phyloP scores from a whole-genome alignment of 2,329 filamentous ascomycete genomes.

The Rosellinia necatrix region DNA sequence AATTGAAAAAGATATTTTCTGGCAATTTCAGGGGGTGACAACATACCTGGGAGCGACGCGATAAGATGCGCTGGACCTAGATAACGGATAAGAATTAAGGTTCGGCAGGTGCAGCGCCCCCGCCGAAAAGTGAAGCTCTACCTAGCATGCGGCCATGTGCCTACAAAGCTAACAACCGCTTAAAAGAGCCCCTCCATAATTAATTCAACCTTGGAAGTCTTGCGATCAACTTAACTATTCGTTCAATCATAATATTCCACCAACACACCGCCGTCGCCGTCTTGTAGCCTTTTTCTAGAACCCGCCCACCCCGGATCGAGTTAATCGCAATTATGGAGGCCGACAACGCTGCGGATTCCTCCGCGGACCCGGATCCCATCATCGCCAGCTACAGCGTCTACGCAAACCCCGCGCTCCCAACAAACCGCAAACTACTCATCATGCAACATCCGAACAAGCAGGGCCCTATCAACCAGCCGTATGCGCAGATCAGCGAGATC shows the following conservation, averaged over 20 bases:
- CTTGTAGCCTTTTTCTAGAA: too few species aligned
- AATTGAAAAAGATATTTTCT: too few species aligned
- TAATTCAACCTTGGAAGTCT: too few species aligned
- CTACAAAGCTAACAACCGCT: too few species aligned
- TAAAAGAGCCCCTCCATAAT: too few species aligned
- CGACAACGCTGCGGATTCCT: constrained; percentile 18
- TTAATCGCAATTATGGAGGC: constrained; percentile 29
- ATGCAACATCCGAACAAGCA: constrained; percentile 86
- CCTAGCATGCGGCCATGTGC: too few species aligned
- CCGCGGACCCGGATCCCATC: constrained; percentile 66
- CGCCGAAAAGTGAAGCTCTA: constrained; percentile 18
- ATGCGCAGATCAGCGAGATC: constrained; percentile 71
- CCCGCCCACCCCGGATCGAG: too few species aligned
- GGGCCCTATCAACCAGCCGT: constrained; percentile 55
- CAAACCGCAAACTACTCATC: constrained; percentile 71
- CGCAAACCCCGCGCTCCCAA: constrained; percentile 73
- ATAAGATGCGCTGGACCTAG: too few species aligned
- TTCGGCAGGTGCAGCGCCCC: constrained; percentile 16
- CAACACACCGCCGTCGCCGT: too few species aligned
- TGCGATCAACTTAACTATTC: too few species aligned
- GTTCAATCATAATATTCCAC: too few species aligned
- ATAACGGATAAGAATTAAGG: too few species aligned
- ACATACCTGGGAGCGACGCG: constrained; percentile 8
- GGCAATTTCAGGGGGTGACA: background rate
- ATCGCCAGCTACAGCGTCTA: constrained; percentile 81